Conservation (phyloP, 305 asterid species). For the Solanum hybrid region DNA sequence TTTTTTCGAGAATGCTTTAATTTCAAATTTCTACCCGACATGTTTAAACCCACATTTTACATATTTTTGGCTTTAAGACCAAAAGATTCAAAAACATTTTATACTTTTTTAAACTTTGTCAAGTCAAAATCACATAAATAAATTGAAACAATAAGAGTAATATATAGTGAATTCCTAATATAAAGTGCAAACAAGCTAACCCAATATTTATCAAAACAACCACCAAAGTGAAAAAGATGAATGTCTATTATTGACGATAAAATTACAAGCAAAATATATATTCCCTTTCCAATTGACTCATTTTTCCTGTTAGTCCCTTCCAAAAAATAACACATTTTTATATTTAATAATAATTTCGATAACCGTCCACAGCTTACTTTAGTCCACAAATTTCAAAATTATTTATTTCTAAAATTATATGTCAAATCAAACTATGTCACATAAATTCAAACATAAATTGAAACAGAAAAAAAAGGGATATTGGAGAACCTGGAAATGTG, state of each 20-base stretch:
- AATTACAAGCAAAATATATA: not conserved
- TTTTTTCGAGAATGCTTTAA: not conserved
- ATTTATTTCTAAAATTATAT: too few relatives aligned
- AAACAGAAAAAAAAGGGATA: too few relatives aligned
- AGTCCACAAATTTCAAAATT: not conserved
- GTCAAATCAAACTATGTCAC: accelerated
- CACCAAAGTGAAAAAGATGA: not conserved
- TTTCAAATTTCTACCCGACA: not conserved
- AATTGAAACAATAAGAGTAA: not conserved
- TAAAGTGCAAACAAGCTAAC: not conserved
- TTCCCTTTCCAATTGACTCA: not conserved
- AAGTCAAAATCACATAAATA: not conserved
- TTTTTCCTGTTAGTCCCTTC: not conserved
- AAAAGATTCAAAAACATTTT: not conserved
- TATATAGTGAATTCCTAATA: not conserved
- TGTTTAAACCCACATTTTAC: not conserved
- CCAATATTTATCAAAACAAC: not conserved
- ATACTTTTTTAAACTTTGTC: not conserved
- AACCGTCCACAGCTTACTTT: not conserved
- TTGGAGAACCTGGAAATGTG: not conserved
- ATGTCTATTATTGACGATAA: not conserved
- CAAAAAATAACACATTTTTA: too few relatives aligned
- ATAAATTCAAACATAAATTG: too few relatives aligned
- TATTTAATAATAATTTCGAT: too few relatives aligned
- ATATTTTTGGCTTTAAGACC: not conserved